Evolutionary conservation across 73 alveolate species (phyloP), one percentile per base, ranked within the genome.

Genomic region (Stentor coeruleus): DNA sequence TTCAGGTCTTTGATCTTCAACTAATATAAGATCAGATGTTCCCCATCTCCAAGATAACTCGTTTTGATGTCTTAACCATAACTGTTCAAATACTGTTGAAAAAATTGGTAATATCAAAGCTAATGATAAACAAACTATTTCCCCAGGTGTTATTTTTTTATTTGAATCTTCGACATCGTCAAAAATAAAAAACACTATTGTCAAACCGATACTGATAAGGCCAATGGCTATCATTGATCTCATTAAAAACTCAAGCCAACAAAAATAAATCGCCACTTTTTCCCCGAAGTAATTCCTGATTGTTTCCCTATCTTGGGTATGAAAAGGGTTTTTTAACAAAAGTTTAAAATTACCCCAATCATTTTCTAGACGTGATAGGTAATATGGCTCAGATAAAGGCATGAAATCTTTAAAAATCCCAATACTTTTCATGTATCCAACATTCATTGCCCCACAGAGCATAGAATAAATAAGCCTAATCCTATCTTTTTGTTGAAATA

Each of bases 281-380:
- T 90, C 96, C 0, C 96, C 96, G 76, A 85, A 90, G 83, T 90
- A 90, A 74, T 83, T 88, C 39, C 91, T 49, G 60, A 90, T 77
- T 6, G 35, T 59, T 30, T 84, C 88, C 30, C 77, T 59, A 6
- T 49, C 66, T n/a, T n/a, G n/a, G n/a, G n/a, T n/a, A n/a, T n/a
- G n/a, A n/a, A n/a, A n/a, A 49, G 20, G 28, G 20, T 6, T 6
- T 49, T 49, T 49, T 20, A 49, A 49, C 66, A 49, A 6, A 49
- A 11, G 6, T 49, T n/a, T n/a, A n/a, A n/a, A n/a, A n/a, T n/a
- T n/a, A 33, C n/a, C 15, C 83, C 83, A 75, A 75, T 15, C 39
- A 15, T 36, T 38, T n/a, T 31, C 72, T 26, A 75, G 14, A 1
- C 33, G 20, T 14, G 33, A 28, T n/a, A 75, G 72, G 6, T 75